phyloP scores from a whole-genome alignment of 129 eudicot species.

The Centaurea solstitialis region DNA sequence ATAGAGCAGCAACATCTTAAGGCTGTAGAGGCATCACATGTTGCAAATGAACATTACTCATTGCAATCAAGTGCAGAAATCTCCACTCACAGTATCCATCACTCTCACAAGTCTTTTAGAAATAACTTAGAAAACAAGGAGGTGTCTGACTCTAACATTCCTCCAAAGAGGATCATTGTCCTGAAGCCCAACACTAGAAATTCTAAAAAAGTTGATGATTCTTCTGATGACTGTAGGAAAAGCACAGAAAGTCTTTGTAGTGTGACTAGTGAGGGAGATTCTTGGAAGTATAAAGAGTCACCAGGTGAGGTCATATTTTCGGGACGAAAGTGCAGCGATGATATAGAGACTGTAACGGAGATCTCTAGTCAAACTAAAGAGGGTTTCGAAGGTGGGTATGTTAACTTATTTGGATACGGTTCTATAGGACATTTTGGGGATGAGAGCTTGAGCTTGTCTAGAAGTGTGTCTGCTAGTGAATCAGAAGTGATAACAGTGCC shows the following conservation, averaged over 20 bases:
- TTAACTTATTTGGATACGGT: constrained; percentile 13
- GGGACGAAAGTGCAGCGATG: constrained; percentile 37
- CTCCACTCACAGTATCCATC: constrained; percentile 22
- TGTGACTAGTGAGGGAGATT: constrained; percentile 18
- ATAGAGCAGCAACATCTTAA: constrained; percentile 41
- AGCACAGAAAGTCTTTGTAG: constrained; percentile 11
- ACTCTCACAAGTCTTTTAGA: constrained; percentile 19
- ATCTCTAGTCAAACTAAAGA: constrained; percentile 41
- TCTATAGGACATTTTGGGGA: constrained; percentile 54
- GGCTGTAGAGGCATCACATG: constrained; percentile 56
- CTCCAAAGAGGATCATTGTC: constrained; percentile 53
- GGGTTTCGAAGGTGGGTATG: constrained; percentile 19
- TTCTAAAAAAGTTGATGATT: constrained; percentile 30
- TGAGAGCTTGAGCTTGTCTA: constrained; percentile 49
- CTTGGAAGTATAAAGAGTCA: constrained; percentile 18
- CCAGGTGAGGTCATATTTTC: constrained; percentile 18
- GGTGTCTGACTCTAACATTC: constrained; percentile 27
- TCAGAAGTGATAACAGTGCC: constrained; percentile 36
- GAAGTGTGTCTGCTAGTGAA: constrained; percentile 52
- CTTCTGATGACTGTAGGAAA: constrained; percentile 25
- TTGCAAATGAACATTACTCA: constrained; percentile 16
- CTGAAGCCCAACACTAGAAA: constrained; percentile 48
- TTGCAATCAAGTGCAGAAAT: constrained; percentile 27
- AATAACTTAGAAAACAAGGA: constrained; percentile 20
- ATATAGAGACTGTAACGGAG: constrained; percentile 44